A percentile compares a stretch with the other conserved stretches of the same genome.
phyloP scores from a whole-genome alignment of 352 stramenopile species.

The Blastocystis sp. region DNA sequence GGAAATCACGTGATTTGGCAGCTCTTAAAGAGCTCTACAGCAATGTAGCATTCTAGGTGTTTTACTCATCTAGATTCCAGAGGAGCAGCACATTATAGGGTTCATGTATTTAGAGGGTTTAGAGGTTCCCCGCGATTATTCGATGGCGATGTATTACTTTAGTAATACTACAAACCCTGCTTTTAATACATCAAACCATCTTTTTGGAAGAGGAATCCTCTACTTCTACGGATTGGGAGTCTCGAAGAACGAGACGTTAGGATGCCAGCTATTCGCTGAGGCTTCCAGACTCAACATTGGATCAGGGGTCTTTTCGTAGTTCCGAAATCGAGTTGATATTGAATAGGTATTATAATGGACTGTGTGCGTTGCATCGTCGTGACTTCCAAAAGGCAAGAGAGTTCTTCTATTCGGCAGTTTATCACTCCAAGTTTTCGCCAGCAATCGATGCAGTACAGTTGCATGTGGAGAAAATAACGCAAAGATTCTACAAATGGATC shows the following conservation, averaged over 20 bases:
- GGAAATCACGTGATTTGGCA: slow-evolving; percentile 8
- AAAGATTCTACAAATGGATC: neutral
- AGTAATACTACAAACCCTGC: neutral
- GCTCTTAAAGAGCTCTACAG: neutral
- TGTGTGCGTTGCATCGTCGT: neutral
- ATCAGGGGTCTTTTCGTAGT: neutral
- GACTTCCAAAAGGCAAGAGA: neutral
- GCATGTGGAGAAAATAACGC: neutral
- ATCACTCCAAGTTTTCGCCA: neutral
- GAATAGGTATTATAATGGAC: slow-evolving; percentile 11
- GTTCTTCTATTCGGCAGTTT: neutral
- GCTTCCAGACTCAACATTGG: neutral
- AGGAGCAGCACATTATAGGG: slow-evolving; percentile 29
- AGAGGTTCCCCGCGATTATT: neutral
- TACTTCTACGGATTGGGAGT: slow-evolving; percentile 37
- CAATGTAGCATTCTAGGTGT: neutral
- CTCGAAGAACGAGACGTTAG: neutral
- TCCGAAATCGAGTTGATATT: too few species aligned
- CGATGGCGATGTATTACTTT: neutral
- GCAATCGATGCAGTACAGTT: neutral
- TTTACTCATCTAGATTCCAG: neutral
- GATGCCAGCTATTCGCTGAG: neutral
- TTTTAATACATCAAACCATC: slow-evolving; percentile 25
- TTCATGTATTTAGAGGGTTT: slow-evolving; percentile 46
- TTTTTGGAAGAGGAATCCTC: slow-evolving; percentile 2